Base-by-base conservation (phyloP, 306 rosid genomes). In the peach (Prunus persica) region DNA sequence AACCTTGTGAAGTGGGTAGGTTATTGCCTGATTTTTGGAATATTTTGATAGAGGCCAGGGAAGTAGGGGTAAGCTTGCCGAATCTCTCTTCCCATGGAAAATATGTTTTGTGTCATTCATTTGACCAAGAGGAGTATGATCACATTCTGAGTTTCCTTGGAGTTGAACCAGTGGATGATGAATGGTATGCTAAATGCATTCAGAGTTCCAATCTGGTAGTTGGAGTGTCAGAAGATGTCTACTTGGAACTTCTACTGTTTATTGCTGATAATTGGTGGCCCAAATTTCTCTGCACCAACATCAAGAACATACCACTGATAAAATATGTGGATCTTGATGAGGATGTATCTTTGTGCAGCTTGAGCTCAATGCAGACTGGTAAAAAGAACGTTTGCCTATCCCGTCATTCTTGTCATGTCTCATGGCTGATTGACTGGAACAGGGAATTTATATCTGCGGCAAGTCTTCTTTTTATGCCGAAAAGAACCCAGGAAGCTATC, bases 181-280 rank as follows among this genome's bases (percentile, higher is more conserved):
- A 85, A 30, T 93, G 94, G 97, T 93, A 90, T 78, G 89, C 82
- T 11, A 93, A 85, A 84, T 93, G 93, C 87, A 79, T 93, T 22
- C 86, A 77, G 83, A 80, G 92, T 67, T 77, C 87, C 20, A 73
- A 80, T 70, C 85, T 93, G 47, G 92, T 87, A 24, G 83, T 45
- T 19, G 80, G 79, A 67, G 91, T 89, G 41, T 79, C 92, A 3
- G 96, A 93, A 22, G 72, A 54, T 32, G 67, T 82, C 15, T 89
- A 93, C 77, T 66, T 87, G 51, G 72, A 83, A 76, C 87, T 92
- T 79, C 76, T 93, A 10, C 38, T 72, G 67, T 90, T 89, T 75
- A 25, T 89, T 72, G 82, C 92, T 11, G 76, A 51, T 22, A 70
- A 84, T 11, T 86, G 89, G 93, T 18, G 12, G 1, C 69, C 83